These are phyloP conservation scores for Aspergillus egyptiacus DNA, from an alignment of 495 filamentous ascomycete species.

Conservation along the genomic window DNA sequence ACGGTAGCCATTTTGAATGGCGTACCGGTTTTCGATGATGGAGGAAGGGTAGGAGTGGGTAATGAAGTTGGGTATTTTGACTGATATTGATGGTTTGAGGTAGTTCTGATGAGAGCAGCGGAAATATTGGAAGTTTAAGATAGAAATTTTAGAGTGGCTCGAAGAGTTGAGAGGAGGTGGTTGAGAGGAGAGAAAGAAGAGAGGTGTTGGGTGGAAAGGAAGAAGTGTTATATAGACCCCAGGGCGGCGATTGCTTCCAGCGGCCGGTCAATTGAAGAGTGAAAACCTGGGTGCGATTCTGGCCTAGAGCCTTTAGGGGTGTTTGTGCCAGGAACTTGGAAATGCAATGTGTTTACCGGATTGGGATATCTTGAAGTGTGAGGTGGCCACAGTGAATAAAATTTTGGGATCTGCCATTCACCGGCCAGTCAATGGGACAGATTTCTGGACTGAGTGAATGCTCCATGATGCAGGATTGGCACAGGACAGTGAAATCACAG, in stretches of 20 bases:
- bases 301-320: too few species aligned
- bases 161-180: background rate
- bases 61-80: background rate
- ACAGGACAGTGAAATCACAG: too few species aligned
- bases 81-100: background rate
- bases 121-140: too few species aligned
- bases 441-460: too few species aligned
- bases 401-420: too few species aligned
- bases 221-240: background rate
- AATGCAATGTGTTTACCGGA: too few species aligned
- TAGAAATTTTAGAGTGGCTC: too few species aligned
- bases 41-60: background rate
- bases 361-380: too few species aligned
- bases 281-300: background rate
- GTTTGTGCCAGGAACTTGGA: too few species aligned
- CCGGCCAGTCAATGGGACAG: too few species aligned
- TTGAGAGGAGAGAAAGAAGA: background rate
- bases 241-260: background rate
- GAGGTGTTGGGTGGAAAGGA: background rate
- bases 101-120: background rate
- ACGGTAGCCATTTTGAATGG: constrained; percentile 14
- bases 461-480: too few species aligned
- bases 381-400: too few species aligned
- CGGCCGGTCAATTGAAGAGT: background rate
- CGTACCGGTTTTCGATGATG: background rate